Base-by-base conservation (phyloP, 73 alveolate genomes). In the Paramecium bursaria region DNA sequence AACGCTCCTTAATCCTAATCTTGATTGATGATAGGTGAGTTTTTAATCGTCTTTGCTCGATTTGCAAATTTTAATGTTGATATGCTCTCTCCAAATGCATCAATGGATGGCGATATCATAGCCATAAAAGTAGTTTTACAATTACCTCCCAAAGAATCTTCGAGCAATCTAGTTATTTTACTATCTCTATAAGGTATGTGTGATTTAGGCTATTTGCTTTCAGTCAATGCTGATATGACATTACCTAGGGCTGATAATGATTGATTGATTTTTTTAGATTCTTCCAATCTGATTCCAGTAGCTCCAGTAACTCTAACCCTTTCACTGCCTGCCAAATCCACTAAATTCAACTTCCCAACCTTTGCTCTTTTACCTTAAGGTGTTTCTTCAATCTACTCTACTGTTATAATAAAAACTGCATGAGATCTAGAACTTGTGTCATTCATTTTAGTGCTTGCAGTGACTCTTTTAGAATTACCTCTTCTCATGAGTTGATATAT, bases 51-150 rank as follows among this genome's bases (percentile, higher is more conserved):
- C 88, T 98, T 98, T 31, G 99, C 99, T 60, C 99, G 91, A 74
- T 95, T 97, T 22, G 99, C 99, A 74, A 98, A 98, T 79, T 98
- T 96, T 35, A 98, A 89, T 22, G 99, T 98, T 0, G 99, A 95
- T 46, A 97, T 25, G 10, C 80, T 52, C 75, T 98, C 99, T 53
- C 95, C 92, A 75, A 97, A 97, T 14, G 98, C 98, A 17, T 94
- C 98, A 50, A 94, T 94, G 10, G 99, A 94, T 3, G 99, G 99
- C 11, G 98, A 87, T 3, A 77, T 77, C 88, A 77, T 77, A 4
- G 88, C 88, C 54, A 77, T 60, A 60, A 77, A 52, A n/a, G 88
- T 77, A 7, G 96, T 88, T 73, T 87, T 88, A n/a, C 93, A 80
- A 82, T 93, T 91, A 39, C 98, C 98, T 54, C 99, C 98, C 3